Base-by-base conservation (phyloP, 352 stramenopile genomes). In the Lagenidium sp. region DNA sequence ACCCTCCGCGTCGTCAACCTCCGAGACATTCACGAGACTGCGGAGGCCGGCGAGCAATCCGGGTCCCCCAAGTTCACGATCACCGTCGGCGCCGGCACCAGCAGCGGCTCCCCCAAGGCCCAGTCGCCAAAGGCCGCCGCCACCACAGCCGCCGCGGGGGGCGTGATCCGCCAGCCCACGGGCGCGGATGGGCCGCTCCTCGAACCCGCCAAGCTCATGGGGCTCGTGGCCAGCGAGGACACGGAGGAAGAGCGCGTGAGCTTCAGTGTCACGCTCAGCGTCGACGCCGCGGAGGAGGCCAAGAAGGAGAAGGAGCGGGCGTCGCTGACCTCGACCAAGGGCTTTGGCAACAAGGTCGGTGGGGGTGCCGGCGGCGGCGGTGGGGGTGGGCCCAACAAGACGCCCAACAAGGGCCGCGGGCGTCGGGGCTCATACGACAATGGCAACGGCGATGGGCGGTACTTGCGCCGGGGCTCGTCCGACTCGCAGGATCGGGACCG, bases 211-310 rank as follows among this genome's bases (percentile, higher is more conserved):
- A 85, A 84, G 53, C 70, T 93, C 37, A 93, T 93, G 77, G 78
- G 80, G 4, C 65, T 88, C 23, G 62, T 87, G 29, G 43, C 75
- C 12, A 65, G 84, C 22, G 38, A 74, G 19, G 68, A 85, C 19
- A 63, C 71, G 15, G 71, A 85, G 28, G 55, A 65, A 11, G 61
- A 86, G 49, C 71, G 72, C 41, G 78, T 91, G 53, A 88, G 78
- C 57, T 93, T 90, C 49, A 85, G 77, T 45, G 78, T 93, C 24
- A 93, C 80, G 41, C 69, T 93, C 12, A 69, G 64, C 41, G 58
- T 84, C 13, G 74, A 89, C 31, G 43, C 80, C 20, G 12, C 67
- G 4, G 76, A 88, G 20, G 75, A 88, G 34, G 70, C 68, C 15
- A 82, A 70, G 58, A 70, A 83, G 58, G 67, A 84, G 43, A 53